A percentile compares a stretch with the other conserved stretches of the same genome.
Conservation (phyloP, 2,329 filamentous ascomycete species). For the Chrysosporium keratinophilum region DNA sequence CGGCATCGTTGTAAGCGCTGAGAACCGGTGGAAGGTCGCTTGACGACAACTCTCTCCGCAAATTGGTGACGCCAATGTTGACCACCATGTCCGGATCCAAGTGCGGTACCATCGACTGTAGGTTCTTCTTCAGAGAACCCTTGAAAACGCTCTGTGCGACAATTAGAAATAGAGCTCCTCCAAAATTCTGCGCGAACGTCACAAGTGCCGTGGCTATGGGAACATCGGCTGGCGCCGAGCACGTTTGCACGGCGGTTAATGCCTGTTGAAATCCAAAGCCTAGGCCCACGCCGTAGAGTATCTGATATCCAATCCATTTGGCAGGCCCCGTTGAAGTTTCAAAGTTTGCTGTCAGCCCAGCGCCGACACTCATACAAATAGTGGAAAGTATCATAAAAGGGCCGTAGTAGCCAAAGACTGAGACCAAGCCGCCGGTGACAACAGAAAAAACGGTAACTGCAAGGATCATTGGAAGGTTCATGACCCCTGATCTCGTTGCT, state of each 20-base stretch:
- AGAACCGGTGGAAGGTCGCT: too few relatives aligned
- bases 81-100: constrained; percentile 36
- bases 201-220: constrained; percentile 27
- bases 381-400: constrained; percentile 25
- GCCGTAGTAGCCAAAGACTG: constrained; percentile 16
- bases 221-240: constrained; percentile 24
- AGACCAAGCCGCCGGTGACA: background rate
- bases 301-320: constrained; percentile 34
- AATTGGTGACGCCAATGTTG: constrained; percentile 46
- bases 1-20: too few relatives aligned
- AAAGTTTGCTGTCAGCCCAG: constrained; percentile 30
- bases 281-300: constrained; percentile 27
- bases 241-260: constrained; percentile 28
- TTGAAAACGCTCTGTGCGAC: constrained; percentile 31
- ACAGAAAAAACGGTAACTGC: constrained; percentile 11
- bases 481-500: background rate
- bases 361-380: constrained; percentile 25
- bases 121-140: constrained; percentile 23
- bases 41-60: constrained; percentile 44
- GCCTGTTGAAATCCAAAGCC: constrained; percentile 29
- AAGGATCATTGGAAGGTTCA: constrained; percentile 22
- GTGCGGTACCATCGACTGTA: constrained; percentile 27
- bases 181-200: constrained; percentile 23
- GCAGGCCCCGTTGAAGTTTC: constrained; percentile 23
- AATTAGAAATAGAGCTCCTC: constrained; percentile 30